phyloP scores from a whole-genome alignment of 768 basidiomycete genomes.

The Mycena indigotica region DNA sequence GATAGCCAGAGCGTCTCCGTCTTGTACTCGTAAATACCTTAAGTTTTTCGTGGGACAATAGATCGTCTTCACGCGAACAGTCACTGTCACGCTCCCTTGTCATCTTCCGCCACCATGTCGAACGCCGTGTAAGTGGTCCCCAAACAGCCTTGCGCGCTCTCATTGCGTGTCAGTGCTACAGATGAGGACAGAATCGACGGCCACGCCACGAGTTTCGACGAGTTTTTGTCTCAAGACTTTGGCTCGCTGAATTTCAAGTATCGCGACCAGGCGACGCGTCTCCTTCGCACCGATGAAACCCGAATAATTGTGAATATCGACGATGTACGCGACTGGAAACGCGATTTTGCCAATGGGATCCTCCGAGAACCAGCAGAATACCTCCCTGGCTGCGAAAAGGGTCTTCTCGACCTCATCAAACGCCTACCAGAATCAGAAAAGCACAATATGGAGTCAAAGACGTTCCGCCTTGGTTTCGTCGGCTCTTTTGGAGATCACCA shows the following conservation, averaged over 20 bases:
- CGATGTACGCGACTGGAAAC: slow-evolving; percentile 90
- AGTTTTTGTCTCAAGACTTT: slow-evolving; percentile 64
- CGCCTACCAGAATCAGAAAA: slow-evolving; percentile 77
- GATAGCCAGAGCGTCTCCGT: not conserved
- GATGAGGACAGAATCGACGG: slow-evolving; percentile 76
- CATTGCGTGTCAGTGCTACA: slow-evolving; percentile 34
- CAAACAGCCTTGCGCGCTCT: slow-evolving; percentile 51
- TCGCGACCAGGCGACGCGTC: slow-evolving; percentile 62
- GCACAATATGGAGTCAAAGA: slow-evolving; percentile 78
- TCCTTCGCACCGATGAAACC: slow-evolving; percentile 81
- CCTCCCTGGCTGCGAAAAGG: slow-evolving; percentile 87
- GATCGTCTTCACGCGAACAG: not conserved
- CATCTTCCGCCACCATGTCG: slow-evolving; percentile 37
- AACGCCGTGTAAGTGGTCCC: slow-evolving; percentile 10
- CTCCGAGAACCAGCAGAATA: slow-evolving; percentile 87
- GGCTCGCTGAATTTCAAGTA: slow-evolving; percentile 84
- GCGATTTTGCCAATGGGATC: slow-evolving; percentile 85
- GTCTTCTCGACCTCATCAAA: slow-evolving; percentile 72
- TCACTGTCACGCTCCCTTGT: not conserved
- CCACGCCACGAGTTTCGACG: slow-evolving; percentile 76
- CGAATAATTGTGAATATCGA: slow-evolving; percentile 95
- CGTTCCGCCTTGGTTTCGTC: slow-evolving; percentile 86
- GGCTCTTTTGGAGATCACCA: slow-evolving; percentile 99
- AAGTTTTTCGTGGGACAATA: not conserved
- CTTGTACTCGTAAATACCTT: not conserved